A percentile compares a stretch with the other conserved stretches of the same genome.
phyloP scores from a whole-genome alignment of 345 rosid species.

The Mallotus nudiflorus region DNA sequence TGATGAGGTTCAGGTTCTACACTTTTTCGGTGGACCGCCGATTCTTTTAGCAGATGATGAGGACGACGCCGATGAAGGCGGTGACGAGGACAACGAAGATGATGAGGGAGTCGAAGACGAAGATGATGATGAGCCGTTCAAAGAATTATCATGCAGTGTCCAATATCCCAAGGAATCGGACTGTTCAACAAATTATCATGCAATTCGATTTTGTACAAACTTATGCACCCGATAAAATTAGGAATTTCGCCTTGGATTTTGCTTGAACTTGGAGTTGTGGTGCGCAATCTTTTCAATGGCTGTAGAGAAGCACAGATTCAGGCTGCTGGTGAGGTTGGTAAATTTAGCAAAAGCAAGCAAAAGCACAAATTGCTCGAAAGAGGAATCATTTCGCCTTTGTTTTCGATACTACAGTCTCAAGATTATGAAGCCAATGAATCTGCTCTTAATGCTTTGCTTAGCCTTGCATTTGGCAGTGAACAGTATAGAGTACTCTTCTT shows the following conservation, averaged over 20 bases:
- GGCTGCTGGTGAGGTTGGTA: conserved; percentile 40
- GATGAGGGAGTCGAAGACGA: conserved; percentile 49
- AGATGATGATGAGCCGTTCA: conserved; percentile 56
- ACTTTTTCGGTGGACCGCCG: conserved; percentile 57
- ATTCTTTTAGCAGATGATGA: conserved; percentile 53
- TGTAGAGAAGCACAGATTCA: too few species aligned
- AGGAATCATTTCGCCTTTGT: conserved; percentile 62
- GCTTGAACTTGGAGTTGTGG: conserved; percentile 53
- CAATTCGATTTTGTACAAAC: conserved; percentile 74
- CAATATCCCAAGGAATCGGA: conserved; percentile 76
- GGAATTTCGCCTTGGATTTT: conserved; percentile 63
- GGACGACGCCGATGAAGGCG: conserved; percentile 54
- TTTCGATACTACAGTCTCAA: conserved; percentile 66
- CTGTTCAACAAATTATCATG: conserved; percentile 71
- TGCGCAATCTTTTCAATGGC: conserved; percentile 59
- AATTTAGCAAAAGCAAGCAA: conserved; percentile 52
- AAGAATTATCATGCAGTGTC: conserved; percentile 76
- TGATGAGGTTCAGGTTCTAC: conserved; percentile 52
- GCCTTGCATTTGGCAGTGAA: conserved; percentile 88
- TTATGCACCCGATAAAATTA: conserved; percentile 62
- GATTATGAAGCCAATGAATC: conserved; percentile 64
- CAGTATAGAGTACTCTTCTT: too few species aligned
- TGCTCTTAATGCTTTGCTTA: conserved; percentile 68
- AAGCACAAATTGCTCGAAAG: conserved; percentile 59
- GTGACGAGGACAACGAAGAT: conserved; percentile 45